Conservation (phyloP, 106 monocot species). For the Allium cepa region DNA sequence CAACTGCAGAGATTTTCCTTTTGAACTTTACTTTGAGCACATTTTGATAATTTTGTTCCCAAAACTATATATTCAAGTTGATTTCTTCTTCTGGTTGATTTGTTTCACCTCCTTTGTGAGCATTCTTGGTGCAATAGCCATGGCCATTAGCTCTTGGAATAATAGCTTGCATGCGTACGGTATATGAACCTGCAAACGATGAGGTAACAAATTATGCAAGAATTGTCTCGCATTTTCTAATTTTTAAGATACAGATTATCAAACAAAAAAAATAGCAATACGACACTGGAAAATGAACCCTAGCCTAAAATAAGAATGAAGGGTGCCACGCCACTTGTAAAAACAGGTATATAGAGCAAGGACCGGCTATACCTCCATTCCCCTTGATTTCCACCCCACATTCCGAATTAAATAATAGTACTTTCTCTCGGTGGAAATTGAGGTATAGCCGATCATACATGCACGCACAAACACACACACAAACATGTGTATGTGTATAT, state of each 20-base stretch:
- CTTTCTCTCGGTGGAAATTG: too few species aligned
- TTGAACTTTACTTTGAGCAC: too few species aligned
- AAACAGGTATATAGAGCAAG: neutral
- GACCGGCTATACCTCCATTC: too few species aligned
- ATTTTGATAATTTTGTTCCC: too few species aligned
- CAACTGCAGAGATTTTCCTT: too few species aligned
- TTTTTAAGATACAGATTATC: neutral
- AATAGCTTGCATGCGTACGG: constrained; percentile 96
- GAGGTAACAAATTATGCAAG: neutral
- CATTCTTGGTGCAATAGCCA: constrained; percentile 97
- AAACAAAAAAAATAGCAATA: neutral
- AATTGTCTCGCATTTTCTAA: neutral
- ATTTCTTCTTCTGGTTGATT: constrained; percentile 9
- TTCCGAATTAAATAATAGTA: too few species aligned
- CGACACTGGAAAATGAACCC: neutral
- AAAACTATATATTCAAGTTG: neutral
- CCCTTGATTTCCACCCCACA: too few species aligned
- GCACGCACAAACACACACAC: too few species aligned
- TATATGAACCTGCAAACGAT: constrained; percentile 66
- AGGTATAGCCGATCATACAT: too few species aligned
- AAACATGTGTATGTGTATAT: too few species aligned
- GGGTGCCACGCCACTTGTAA: neutral
- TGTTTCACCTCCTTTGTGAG: constrained; percentile 9
- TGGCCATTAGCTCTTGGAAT: constrained; percentile 98
- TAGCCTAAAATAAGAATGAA: neutral